Base-by-base conservation (phyloP, 345 rosid genomes). In the Cardiospermum halicacabum region DNA sequence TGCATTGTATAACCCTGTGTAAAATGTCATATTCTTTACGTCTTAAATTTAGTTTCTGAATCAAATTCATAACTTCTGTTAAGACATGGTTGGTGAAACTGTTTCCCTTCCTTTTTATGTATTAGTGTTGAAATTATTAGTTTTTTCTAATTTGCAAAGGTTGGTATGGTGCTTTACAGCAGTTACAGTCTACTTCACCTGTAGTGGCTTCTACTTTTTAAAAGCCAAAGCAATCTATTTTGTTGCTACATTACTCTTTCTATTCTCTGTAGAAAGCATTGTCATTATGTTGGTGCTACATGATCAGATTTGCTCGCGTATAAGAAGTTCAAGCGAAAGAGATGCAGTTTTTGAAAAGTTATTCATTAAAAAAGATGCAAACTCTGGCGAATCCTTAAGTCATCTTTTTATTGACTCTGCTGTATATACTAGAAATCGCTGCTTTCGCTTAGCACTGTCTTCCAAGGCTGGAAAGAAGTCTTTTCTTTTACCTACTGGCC, bases 391-490 rank as follows among this genome's bases (percentile, higher is more conserved):
- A 51, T 58, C 69, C 36, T 56, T 81, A 67, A 60, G 75, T 67
- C 87, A 85, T 45, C 81, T 83, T 66, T 94, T 94, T 69, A 82
- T 91, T 71, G 99, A 94, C 76, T 79, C 85, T 75, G 97, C 95
- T 74, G 97, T 94, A 51, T 94, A 94, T 75, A 74, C 96, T 48
- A 85, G 92, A 82, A 94, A 94, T 58, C 95, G 99, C 43, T 89
- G 96, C 84, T 94, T 94, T 73, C 97, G 96, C 27, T 78, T 91
- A 67, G 89, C 86, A 60, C 73, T 87, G 32, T 94, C 99, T 7
- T 94, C 99, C 1, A 94, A 94, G 83, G 92, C 99, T 18, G 99
- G 97, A 70, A 94, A 94, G 75, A 80, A 75, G 11, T 80, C 95
- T 6, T 11, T 91, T 65, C 99, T 94, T 67, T 74, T 94, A 55